phyloP scores from a whole-genome alignment of 2,329 filamentous ascomycete species.

The Colletotrichum sp. region DNA sequence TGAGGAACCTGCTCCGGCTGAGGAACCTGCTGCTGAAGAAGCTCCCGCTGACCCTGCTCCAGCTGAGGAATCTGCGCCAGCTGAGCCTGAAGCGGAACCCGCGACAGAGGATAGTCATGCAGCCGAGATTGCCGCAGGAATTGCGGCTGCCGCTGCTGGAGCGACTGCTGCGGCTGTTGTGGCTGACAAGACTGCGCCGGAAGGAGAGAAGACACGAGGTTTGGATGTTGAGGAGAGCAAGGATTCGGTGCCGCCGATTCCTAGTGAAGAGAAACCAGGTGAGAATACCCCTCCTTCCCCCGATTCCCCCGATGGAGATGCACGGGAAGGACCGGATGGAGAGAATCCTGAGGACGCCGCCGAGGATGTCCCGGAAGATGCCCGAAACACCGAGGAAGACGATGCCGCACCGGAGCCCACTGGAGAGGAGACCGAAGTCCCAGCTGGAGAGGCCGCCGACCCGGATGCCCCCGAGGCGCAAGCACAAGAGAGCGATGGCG shows the following conservation, averaged over 20 bases:
- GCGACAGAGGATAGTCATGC: not conserved
- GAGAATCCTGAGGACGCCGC: not conserved
- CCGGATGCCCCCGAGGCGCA: not conserved
- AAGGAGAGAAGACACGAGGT: conserved; percentile 3
- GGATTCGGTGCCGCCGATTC: conserved; percentile 22
- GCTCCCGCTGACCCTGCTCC: not conserved
- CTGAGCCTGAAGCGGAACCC: not conserved
- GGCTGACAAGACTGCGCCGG: not conserved
- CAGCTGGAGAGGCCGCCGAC: not conserved
- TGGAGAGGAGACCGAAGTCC: not conserved
- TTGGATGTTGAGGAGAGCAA: conserved; percentile 23
- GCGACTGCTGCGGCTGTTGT: not conserved
- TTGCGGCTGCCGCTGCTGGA: not conserved
- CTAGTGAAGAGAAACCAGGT: conserved; percentile 28
- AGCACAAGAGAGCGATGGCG: not conserved
- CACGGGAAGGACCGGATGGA: conserved; percentile 16
- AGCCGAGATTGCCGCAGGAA: not conserved
- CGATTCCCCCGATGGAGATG: conserved; percentile 26
- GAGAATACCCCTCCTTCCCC: conserved; percentile 31
- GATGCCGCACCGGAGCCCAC: not conserved
- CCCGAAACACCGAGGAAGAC: conserved; percentile 5
- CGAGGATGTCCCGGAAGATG: not conserved
- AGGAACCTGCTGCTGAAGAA: not conserved
- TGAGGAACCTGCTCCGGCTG: not conserved
- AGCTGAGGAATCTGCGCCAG: not conserved